Evolutionary conservation across 2,329 filamentous ascomycete species (phyloP).

Genomic region (Fusarium sp.): DNA sequence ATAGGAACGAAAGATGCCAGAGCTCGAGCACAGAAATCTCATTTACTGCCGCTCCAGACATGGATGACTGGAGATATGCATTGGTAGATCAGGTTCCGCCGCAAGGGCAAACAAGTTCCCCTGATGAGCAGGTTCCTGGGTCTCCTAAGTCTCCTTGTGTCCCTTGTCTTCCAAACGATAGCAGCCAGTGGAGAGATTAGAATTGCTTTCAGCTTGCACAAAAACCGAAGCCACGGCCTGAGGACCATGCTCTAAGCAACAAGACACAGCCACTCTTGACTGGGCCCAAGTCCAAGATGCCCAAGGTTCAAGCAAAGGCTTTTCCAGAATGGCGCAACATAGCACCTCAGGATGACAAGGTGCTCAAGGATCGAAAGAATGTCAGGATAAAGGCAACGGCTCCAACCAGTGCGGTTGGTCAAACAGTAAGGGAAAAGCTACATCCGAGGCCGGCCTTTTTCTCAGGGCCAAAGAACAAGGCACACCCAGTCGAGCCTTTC

Average conservation of each 20-base stretch:
- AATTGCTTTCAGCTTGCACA: constrained; percentile 35
- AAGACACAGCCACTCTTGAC: constrained; percentile 2
- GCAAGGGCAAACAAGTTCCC: constrained; percentile 33
- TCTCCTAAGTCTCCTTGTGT: constrained; percentile 35
- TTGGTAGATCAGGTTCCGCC: constrained; percentile 48
- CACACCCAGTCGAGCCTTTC: neutral
- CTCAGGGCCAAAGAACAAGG: constrained; percentile 4
- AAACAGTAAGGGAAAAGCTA: neutral
- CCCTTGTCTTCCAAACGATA: constrained; percentile 45
- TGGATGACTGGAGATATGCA: constrained; percentile 50
- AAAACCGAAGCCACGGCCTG: constrained; percentile 20
- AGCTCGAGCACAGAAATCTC: constrained; percentile 48
- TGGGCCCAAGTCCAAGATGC: constrained; percentile 25
- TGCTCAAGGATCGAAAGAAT: neutral
- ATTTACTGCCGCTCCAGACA: constrained; percentile 45
- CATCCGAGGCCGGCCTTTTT: constrained; percentile 24
- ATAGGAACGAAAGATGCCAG: constrained; percentile 43
- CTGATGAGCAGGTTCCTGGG: constrained; percentile 8
- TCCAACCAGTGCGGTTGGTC: neutral
- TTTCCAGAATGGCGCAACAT: constrained; percentile 29
- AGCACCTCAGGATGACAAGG: neutral
- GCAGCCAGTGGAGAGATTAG: constrained; percentile 37
- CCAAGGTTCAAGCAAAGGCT: constrained; percentile 13
- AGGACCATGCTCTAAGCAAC: neutral
- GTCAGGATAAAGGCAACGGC: neutral